A percentile compares a stretch with the other conserved stretches of the same genome.
Evolutionary conservation across 2,329 filamentous ascomycete species (phyloP).

Genomic region (Nemania sp.): DNA sequence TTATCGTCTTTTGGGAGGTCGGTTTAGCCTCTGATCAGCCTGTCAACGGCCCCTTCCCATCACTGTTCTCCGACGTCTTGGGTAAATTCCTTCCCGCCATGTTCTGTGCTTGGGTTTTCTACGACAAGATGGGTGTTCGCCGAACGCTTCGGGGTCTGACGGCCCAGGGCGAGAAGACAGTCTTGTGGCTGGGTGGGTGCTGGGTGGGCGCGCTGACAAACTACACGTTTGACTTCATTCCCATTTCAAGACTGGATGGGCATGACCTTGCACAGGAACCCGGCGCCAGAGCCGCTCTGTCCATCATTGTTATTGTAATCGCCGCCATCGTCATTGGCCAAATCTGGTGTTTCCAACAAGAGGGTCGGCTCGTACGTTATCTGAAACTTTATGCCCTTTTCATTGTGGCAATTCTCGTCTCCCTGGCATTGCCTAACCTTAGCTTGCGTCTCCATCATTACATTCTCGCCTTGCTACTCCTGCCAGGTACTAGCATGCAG

Average conservation of each 20-base stretch:
- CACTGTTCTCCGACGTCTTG: conserved; percentile 74
- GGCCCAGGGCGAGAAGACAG: conserved; percentile 85
- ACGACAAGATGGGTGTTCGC: conserved; percentile 76
- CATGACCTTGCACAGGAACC: conserved; percentile 89
- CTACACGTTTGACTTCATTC: conserved; percentile 93
- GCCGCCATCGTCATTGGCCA: conserved; percentile 71
- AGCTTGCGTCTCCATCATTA: conserved; percentile 91
- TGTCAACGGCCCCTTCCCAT: conserved; percentile 64
- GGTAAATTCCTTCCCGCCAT: conserved; percentile 84
- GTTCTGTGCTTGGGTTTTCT: conserved; percentile 87
- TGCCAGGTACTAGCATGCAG: conserved; percentile 87
- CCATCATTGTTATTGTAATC: conserved; percentile 74
- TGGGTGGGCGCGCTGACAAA: conserved; percentile 94
- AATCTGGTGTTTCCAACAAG: conserved; percentile 82
- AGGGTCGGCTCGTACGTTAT: conserved; percentile 77
- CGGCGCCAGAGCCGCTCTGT: conserved; percentile 80
- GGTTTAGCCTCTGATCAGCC: conserved; percentile 89
- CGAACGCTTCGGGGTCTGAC: conserved; percentile 72
- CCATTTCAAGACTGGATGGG: conserved; percentile 86
- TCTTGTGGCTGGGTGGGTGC: conserved; percentile 86
- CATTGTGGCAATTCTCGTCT: conserved; percentile 65
- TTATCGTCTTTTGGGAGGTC: conserved; percentile 85
- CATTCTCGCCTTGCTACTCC: conserved; percentile 80
- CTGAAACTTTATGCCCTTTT: conserved; percentile 77
- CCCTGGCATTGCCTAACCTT: conserved; percentile 73